Evolutionary conservation across 2,329 filamentous ascomycete genomes (phyloP), one percentile per base, ranked within the genome.

Genomic region (Trichoderma semiorbis): DNA sequence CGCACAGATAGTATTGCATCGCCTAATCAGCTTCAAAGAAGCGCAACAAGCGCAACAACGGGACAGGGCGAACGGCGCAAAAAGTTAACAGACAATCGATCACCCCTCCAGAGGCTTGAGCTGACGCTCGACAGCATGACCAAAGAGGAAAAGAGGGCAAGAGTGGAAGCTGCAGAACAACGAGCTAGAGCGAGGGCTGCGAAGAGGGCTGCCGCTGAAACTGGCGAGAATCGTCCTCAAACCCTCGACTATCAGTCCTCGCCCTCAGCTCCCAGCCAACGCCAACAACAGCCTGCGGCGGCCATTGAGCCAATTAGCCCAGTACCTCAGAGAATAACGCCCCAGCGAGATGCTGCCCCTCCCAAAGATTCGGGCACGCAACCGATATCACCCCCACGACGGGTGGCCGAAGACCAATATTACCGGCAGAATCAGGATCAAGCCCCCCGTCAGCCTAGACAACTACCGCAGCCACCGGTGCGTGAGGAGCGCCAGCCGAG

Each of bases 31-130:
- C 76, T 78, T 2, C 82, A 80, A 76, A 83, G 80, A 77, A 78
- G 80, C 24, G 83, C 85, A 6, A 36, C 85, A 6, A 34, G 32
- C 32, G 32, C 34, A 36, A 72, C 78, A 55, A 80, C 75, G 65
- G 81, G 78, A 74, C 82, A 80, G 66, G 78, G 80, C 67, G 82
- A 84, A 75, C 83, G 85, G 75, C 83, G 85, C 70, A 88, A 84
- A 85, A 85, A 86, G 83, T 90, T 93, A 82, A 93, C 95, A 78
- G 87, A 91, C 71, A 92, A 97, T 79, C 90, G 93, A 77, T 98
- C 95, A 74, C 96, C 97, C 67, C 87, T 99, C 67, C 95, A 99
- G 81, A 96, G 92, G 84, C 88, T 99, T 75, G 95, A 99, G 84
- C 89, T 93, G 78, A 96, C 93, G 77, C 87, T 98, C 78, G 92